Base-by-base conservation (phyloP, 2,329 filamentous ascomycete genomes). In the Exophiala calicioides region DNA sequence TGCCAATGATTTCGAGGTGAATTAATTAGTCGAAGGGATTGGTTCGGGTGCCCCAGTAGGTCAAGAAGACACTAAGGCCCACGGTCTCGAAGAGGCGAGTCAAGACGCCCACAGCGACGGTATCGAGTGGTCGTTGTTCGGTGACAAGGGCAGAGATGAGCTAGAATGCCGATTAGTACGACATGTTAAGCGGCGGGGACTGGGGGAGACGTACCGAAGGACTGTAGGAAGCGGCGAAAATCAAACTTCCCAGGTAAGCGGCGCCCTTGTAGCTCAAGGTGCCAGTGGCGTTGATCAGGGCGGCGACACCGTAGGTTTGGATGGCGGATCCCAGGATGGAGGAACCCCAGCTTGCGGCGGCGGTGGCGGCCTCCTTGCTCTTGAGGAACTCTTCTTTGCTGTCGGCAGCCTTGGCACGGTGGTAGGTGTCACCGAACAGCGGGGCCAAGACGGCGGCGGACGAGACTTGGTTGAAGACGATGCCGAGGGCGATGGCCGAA, bases 201-300 rank as follows among this genome's bases (percentile, higher is more conserved):
- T 82, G 39, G 20, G 19, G 5, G n/a, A 15, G 13, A 52, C 48
- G 24, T 55, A 55, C 52, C 44, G 52, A 55, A 58, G 91, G 91
- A 63, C 90, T 90, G 63, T 89, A 84, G 60, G 85, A 90, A 60
- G 91, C 91, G 57, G 90, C 79, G 79, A 97, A 97, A 77, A 97
- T 86, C 68, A 97, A 76, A 52, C 79, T 79, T 59, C 93, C 93
- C 52, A 97, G 79, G 76, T 96, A 97, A 46, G 91, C 89, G 55
- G 93, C 90, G 61, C 93, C 93, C 82, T 95, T 97, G 79, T 97
- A 97, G 74, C 82, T 90, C 56, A 97, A 78, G 44, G 91, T 96
- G 58, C 89, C 90, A 31, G 91, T 97, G 58, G 90, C 90, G 71
- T 97, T 97, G 78, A 91, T 86, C 59, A 95, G 76, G 53, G 90